These are phyloP conservation scores for Myotisia sp. DNA, from an alignment of 2,329 filamentous ascomycete genomes.

Conservation along the genomic window DNA sequence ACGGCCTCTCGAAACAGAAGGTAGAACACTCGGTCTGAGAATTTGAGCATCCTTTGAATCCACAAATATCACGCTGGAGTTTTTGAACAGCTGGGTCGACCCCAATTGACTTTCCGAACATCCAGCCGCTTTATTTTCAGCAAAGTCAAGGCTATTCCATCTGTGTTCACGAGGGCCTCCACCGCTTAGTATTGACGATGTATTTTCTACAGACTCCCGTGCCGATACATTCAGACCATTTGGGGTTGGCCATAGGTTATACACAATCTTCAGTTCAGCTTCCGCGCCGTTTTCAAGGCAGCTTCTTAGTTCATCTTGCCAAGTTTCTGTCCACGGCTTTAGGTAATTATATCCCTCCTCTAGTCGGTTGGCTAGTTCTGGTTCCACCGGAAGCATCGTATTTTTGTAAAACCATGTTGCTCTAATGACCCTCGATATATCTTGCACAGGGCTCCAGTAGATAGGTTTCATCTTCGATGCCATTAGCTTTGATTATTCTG, in stretches of 20 bases:
- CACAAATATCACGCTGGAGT: conserved; percentile 76
- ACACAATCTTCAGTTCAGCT: conserved; percentile 80
- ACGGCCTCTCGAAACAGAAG: conserved; percentile 72
- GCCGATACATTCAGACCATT: not conserved
- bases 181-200: not conserved
- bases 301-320: conserved; percentile 79
- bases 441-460: conserved; percentile 91
- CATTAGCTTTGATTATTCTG: not conserved
- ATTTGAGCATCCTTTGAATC: conserved; percentile 65
- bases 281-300: conserved; percentile 78
- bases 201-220: conserved; percentile 3
- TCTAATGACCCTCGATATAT: conserved; percentile 65
- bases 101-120: conserved; percentile 29
- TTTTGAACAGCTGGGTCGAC: conserved; percentile 48
- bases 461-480: conserved; percentile 78
- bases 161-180: not conserved
- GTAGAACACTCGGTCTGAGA: conserved; percentile 68
- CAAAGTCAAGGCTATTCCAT: conserved; percentile 11
- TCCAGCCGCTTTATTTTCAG: conserved; percentile 30
- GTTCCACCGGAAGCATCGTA: conserved; percentile 79
- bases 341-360: conserved; percentile 83
- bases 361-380: conserved; percentile 74
- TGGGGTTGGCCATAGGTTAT: conserved; percentile 63
- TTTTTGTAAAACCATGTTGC: conserved; percentile 98
- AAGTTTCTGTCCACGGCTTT: conserved; percentile 79